Evolutionary conservation across 2,329 filamentous ascomycete species (phyloP).

Genomic region (Claviceps monticola): DNA sequence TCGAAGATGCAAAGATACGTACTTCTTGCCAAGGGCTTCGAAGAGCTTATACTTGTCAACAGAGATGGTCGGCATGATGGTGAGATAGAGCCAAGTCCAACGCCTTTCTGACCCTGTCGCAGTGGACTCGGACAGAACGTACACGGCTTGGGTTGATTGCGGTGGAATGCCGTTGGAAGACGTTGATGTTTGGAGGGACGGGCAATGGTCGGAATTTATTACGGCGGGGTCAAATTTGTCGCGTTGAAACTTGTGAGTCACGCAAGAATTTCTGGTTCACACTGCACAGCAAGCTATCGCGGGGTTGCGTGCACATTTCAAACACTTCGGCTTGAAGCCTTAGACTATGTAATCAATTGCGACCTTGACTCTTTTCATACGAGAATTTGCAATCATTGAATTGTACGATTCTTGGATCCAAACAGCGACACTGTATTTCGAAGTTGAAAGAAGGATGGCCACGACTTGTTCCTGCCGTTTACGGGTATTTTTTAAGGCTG

Average conservation of each 20-base stretch:
- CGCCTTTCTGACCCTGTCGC: constrained; percentile 7
- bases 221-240: constrained; percentile 3
- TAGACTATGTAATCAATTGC: too few species aligned
- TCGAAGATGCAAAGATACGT: constrained; percentile 12
- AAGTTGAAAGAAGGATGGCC: neutral
- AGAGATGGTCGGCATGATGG: constrained; percentile 81
- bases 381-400: too few species aligned
- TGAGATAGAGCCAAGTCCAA: constrained; percentile 7
- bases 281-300: too few species aligned
- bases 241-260: constrained; percentile 4
- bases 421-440: too few species aligned
- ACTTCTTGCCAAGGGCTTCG: constrained; percentile 82
- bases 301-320: too few species aligned
- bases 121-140: neutral
- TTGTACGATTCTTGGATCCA: too few species aligned
- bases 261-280: neutral
- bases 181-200: constrained; percentile 5
- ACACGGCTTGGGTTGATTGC: neutral
- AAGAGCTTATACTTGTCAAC: constrained; percentile 95
- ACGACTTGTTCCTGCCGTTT: neutral
- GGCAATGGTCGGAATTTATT: neutral
- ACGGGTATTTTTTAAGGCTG: neutral
- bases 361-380: too few species aligned
- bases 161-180: neutral
- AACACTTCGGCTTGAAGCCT: too few species aligned